Base-by-base conservation (phyloP, 331 rosid species). In the Saraca asoca region DNA sequence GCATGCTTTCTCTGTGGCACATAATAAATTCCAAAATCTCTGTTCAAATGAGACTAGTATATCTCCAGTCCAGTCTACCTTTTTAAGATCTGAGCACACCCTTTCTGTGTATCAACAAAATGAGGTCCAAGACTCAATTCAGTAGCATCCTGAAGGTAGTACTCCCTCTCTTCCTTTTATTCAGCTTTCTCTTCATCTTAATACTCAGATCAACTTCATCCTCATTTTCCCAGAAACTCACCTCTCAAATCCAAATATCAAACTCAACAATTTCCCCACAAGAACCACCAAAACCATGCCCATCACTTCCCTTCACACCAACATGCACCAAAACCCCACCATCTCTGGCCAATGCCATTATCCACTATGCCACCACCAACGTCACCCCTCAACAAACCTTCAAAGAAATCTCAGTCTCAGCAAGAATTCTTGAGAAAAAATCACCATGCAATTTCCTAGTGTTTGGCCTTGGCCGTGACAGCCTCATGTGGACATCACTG, bases 381-480 rank as follows among this genome's bases (percentile, higher is more conserved):
- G 51, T 84, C 43, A 93, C 98, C 68, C 98, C 98, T 0, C 98
- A 93, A 20, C 98, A 93, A 66, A 90, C 96, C 71, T 52, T 80
- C 11, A 33, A 42, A 0, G 98, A 93, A 64, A 85, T 93, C 57
- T 88, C 95, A 0, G 95, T 93, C 5, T 88, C 98, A 3, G 76
- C 89, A 7, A 72, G 65, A 13, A 59, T 90, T 55, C 83, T 93
- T 0, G 76, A 80, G 39, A 84, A 39, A 62, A 90, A 84, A 56
- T 81, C 98, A 0, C 97, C 98, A 2, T 88, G 98, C 85, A 90
- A 88, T 75, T 93, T 90, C 74, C 75, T 90, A 9, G 95, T 93
- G 0, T 93, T 85, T n/a, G 96, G 98, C 45, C 78, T 93, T 1
- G 97, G 96, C 46, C 85, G 80, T 18, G 98, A 93, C 80, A 93